Base-by-base conservation (phyloP, 495 filamentous ascomycete genomes). In the Neurospora sp. region DNA sequence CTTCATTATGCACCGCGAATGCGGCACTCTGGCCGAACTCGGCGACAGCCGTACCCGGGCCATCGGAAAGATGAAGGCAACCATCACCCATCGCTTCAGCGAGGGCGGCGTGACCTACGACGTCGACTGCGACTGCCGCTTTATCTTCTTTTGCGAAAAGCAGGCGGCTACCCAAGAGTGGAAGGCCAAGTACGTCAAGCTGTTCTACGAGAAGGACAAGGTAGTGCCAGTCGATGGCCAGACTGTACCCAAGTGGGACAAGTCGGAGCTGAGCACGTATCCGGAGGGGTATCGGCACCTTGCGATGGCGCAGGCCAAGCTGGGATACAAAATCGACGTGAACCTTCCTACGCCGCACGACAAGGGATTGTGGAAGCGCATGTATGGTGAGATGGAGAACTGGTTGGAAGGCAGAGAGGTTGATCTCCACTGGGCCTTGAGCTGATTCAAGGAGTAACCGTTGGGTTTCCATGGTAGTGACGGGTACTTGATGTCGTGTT, bases 131-230 rank as follows among this genome's bases (percentile, higher is more conserved):
- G 89, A 91, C 77, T 89, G 87, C 76, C 87, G 88, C 2, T 91
- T 91, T 75, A 85, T 85, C 73, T 90, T 90, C 80, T 89, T 90
- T 75, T 90, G 86, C 73, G 80, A 87, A 71, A 86, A 86, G 74
- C 61, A 82, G 48, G 9, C 71, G 5, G 75, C 76, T 39, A 75
- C 76, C 40, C 80, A 78, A 1, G 82, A 81, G 31, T 91, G 89
- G 89, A 85, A 86, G 75, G 87, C 89, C 37, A 82, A 81, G 31
- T 90, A 87, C 78, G 88, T 89, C 75, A 85, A 89, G 72, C 85
- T 90, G 70, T 90, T 89, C 83, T 91, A 91, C 76, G 89, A 90
- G 79, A 91, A 91, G 83, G 89, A 91, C 81, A 91, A 90, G 78
- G 75, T 91, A 46, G 81, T 91, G 38, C 85, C 87, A 27, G 85